Conservation (phyloP, 805 yeast genomes). For the Candida piceae region DNA sequence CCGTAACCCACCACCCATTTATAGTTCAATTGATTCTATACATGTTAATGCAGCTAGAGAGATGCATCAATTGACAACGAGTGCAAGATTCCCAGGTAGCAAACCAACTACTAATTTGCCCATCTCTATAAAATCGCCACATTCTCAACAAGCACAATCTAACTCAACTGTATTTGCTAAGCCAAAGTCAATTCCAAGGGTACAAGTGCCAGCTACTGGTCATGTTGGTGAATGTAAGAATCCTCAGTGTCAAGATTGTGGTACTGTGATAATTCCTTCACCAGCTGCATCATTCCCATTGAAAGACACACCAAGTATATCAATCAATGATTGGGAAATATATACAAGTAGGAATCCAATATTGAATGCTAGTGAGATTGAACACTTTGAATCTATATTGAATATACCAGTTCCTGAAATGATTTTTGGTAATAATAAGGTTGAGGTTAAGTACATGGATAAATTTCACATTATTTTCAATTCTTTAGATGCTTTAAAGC, state of each 20-base stretch:
- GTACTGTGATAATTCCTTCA: constrained; percentile 70
- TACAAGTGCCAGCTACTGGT: constrained; percentile 18
- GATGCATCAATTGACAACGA: constrained; percentile 47
- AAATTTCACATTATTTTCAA: constrained; percentile 53
- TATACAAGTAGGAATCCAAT: constrained; percentile 73
- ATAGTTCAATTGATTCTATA: constrained; percentile 45
- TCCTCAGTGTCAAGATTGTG: constrained; percentile 55
- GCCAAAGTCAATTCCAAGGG: background rate
- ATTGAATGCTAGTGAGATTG: constrained; percentile 67
- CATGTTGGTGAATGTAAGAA: constrained; percentile 17
- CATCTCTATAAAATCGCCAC: too few relatives aligned
- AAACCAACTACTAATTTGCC: constrained; percentile 2
- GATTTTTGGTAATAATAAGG: constrained; percentile 85
- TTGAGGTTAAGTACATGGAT: constrained; percentile 34
- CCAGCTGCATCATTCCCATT: constrained; percentile 64
- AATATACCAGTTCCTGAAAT: constrained; percentile 91
- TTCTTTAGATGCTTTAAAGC: constrained; percentile 68
- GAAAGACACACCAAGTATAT: constrained; percentile 62
- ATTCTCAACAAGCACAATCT: background rate
- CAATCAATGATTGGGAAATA: constrained; percentile 71
- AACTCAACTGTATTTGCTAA: background rate
- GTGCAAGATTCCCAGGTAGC: constrained; percentile 32
- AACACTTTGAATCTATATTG: constrained; percentile 52
- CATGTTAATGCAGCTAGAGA: constrained; percentile 61
- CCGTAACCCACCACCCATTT: constrained; percentile 4